Conservation (phyloP, 148 eudicot species). For the Fagopyrum homotropicum region DNA sequence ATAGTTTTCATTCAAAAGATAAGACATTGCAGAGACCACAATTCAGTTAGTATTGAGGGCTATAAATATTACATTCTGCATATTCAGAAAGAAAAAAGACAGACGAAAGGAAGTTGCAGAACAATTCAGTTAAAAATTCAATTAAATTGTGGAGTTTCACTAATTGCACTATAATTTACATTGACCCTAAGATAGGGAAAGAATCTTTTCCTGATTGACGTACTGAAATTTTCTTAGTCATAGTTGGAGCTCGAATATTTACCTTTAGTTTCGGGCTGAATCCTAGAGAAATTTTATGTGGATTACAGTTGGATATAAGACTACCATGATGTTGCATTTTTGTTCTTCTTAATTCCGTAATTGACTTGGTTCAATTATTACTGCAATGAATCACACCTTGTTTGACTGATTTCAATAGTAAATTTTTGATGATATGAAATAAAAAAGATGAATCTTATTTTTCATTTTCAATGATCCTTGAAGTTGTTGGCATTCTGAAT, state of each 20-base stretch:
- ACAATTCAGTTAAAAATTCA: too few species aligned
- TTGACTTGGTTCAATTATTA: neutral
- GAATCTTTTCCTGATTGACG: neutral
- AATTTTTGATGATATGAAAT: neutral
- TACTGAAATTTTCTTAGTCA: neutral
- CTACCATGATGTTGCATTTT: neutral
- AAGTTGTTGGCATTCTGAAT: neutral
- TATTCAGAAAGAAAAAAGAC: too few species aligned
- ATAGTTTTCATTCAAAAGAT: too few species aligned
- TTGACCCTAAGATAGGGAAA: neutral
- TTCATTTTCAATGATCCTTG: neutral
- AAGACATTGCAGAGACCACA: too few species aligned
- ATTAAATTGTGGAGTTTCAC: too few species aligned
- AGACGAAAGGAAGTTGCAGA: too few species aligned
- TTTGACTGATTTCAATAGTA: neutral
- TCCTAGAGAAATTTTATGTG: neutral
- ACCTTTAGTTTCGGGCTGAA: neutral
- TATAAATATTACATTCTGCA: too few species aligned
- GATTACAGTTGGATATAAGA: neutral
- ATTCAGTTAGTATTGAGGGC: too few species aligned
- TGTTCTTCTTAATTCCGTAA: neutral
- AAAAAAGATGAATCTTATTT: neutral
- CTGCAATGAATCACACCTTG: neutral
- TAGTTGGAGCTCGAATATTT: neutral
- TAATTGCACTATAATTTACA: too few species aligned